These are phyloP conservation scores for Polytrichum commune DNA, from an alignment of 225 moss, liverwort and hornwort species.

Conservation along the genomic window DNA sequence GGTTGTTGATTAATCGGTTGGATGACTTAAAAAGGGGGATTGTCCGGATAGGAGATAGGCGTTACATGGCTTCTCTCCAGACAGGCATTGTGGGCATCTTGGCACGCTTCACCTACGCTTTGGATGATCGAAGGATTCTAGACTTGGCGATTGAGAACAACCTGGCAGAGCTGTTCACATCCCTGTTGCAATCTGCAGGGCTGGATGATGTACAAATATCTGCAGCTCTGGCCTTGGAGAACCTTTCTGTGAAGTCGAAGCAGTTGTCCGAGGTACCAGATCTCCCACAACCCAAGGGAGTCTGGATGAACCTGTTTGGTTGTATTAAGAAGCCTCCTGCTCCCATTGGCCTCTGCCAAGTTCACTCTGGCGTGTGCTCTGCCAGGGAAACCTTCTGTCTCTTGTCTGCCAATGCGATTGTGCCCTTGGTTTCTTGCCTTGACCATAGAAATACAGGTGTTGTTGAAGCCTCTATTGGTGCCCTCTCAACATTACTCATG, in stretches of 20 bases:
- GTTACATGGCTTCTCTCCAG: slow-evolving; percentile 46
- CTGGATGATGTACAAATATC: slow-evolving; percentile 55
- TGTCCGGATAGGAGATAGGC: slow-evolving; percentile 47
- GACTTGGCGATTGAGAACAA: slow-evolving; percentile 31
- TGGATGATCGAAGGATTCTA: slow-evolving; percentile 33
- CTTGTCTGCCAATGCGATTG: slow-evolving; percentile 59
- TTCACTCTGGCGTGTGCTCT: slow-evolving; percentile 72
- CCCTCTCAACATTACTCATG: slow-evolving; percentile 63
- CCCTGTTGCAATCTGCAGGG: slow-evolving; percentile 37
- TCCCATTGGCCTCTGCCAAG: slow-evolving; percentile 43
- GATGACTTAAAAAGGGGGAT: slow-evolving; percentile 47
- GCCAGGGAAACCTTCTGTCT: slow-evolving; percentile 62
- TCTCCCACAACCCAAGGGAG: background rate
- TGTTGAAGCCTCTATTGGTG: slow-evolving; percentile 82
- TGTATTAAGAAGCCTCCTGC: slow-evolving; percentile 41
- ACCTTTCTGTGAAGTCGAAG: slow-evolving; percentile 61
- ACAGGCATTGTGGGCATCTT: slow-evolving; percentile 58
- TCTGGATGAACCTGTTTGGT: slow-evolving; percentile 16
- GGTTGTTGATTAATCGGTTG: slow-evolving; percentile 37
- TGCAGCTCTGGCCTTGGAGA: slow-evolving; percentile 60
- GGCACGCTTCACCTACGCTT: slow-evolving; percentile 44
- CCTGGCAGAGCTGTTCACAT: slow-evolving; percentile 38
- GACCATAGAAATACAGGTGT: slow-evolving; percentile 71
- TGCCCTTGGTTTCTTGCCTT: slow-evolving; percentile 69
- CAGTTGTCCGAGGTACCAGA: slow-evolving; percentile 25